Evolutionary conservation across 352 stramenopile genomes (phyloP), one percentile per base, ranked within the genome.

Genomic region (Vaucheria bursata): DNA sequence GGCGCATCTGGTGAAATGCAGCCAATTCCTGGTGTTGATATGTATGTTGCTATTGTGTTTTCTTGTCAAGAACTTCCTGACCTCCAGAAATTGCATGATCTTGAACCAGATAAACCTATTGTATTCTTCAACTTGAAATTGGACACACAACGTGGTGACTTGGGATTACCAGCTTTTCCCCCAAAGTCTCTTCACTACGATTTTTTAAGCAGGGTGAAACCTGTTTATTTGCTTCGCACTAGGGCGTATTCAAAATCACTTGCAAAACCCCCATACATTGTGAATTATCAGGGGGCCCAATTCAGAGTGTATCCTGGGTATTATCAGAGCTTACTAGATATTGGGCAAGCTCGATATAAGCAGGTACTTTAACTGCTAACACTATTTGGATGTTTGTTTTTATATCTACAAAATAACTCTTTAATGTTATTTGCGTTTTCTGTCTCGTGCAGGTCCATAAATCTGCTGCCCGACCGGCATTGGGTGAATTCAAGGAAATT

Each of bases 101-200:
- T 70, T 70, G 40, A 64, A 38, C 79, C 69, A 36, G 73, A 71
- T 6, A 83, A 85, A 3, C 84, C 85, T 12, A 89, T 93, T 79
- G 84, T 92, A 3, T 85, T 91, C 40, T 93, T 91, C 81, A 93
- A 93, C 85, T 68, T 93, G 0, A 90, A 91, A 79, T 81, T 93
- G 34, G 89, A 93, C 82, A 84, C 89, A 6, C 80, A 91, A n/a
- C 82, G 89, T 40, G 89, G 89, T 32, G 89, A 92, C 85, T 79
- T 92, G 2, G 88, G 88, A 36, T 86, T 88, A n/a, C 88, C 88
- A 33, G 88, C 87, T 3, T 92, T 92, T 80, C 88, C 79, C 12
- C 66, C 75, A 0, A 83, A 83, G 74, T 86, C 87, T 40, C 89
- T 91, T 71, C 89, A 91, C 70, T 88, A 89, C 84, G 75, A 88